phyloP scores from a whole-genome alignment of 345 rosid genomes.

The Eucalyptus caleyi region DNA sequence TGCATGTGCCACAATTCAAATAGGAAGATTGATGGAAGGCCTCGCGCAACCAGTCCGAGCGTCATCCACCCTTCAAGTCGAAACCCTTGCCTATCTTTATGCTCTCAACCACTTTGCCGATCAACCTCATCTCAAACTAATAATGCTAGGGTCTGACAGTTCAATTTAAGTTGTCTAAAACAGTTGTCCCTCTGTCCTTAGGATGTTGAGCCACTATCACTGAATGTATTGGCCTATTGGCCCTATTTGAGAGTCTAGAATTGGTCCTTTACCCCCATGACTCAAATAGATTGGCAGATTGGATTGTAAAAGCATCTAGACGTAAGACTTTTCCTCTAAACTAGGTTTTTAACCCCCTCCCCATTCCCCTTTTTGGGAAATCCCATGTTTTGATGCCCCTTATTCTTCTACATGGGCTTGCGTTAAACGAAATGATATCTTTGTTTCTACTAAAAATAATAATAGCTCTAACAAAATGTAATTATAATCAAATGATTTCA shows the following conservation, averaged over 20 bases:
- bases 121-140: background rate
- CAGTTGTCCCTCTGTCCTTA: background rate
- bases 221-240: background rate
- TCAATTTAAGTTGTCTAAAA: background rate
- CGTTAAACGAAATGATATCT: background rate
- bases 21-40: background rate
- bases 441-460: accelerated
- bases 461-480: background rate
- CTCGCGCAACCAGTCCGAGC: background rate
- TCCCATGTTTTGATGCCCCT: background rate
- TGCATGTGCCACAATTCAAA: background rate
- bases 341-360: background rate
- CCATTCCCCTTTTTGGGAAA: background rate
- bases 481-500: background rate
- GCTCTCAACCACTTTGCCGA: background rate
- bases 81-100: background rate
- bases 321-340: background rate
- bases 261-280: background rate
- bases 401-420: background rate
- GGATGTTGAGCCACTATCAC: background rate
- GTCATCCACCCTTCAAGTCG: background rate
- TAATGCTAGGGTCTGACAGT: background rate
- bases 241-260: background rate
- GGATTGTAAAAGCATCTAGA: background rate
- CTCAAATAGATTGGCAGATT: background rate